Conservation (phyloP, 1,139 yeast species). For the Blastobotrys aristatus region DNA sequence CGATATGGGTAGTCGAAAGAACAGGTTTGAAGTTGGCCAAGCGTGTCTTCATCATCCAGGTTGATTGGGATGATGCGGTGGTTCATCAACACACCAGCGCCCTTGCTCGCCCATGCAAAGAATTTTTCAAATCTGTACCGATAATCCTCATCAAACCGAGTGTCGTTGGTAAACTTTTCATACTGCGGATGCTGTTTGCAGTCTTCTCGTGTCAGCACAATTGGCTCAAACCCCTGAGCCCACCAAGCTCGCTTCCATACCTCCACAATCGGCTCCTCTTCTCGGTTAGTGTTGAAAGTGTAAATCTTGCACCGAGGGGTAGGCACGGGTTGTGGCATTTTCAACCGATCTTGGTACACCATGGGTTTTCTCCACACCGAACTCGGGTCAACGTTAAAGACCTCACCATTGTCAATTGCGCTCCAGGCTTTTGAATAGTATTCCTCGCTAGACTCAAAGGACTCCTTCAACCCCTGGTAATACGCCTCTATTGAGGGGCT, state of each 20-base stretch:
- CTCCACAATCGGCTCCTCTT: constrained; percentile 23
- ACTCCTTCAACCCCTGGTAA: background rate
- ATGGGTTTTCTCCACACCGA: constrained; percentile 17
- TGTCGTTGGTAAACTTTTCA: constrained; percentile 13
- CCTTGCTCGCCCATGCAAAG: constrained; percentile 30
- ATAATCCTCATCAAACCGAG: constrained; percentile 9
- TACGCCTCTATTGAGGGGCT: background rate
- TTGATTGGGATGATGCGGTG: constrained; percentile 27
- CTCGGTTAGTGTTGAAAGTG: constrained; percentile 20
- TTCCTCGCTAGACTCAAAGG: background rate
- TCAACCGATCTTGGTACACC: background rate
- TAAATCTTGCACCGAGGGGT: constrained; percentile 22
- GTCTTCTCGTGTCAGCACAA: constrained; percentile 24
- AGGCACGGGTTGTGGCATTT: constrained; percentile 2
- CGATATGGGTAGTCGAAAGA: constrained; percentile 16
- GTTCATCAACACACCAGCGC: constrained; percentile 30
- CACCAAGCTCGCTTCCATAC: constrained; percentile 34
- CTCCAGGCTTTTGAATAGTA: background rate
- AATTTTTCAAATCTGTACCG: constrained; percentile 16
- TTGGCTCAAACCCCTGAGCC: constrained; percentile 33
- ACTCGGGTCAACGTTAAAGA: constrained; percentile 13
- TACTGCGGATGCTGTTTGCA: constrained; percentile 23
- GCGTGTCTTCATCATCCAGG: constrained; percentile 13
- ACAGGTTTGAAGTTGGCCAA: constrained; percentile 15
- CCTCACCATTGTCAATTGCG: constrained; percentile 14